Evolutionary conservation across 257 asterid species (phyloP).

Genomic region (Solanum lignicaule): DNA sequence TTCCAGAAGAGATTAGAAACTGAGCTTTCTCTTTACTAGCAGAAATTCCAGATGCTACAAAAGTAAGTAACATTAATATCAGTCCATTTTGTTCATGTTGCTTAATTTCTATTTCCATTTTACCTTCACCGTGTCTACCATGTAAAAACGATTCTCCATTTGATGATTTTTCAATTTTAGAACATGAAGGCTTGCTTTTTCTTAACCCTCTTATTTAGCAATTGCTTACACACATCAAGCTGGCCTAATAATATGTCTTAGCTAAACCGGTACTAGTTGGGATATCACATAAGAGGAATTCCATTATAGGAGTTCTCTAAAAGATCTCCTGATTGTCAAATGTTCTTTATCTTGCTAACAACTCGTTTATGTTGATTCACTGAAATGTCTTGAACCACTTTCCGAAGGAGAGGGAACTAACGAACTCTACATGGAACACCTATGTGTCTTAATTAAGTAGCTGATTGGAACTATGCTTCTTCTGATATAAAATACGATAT

Average conservation of each 20-base stretch:
- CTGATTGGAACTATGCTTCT: neutral
- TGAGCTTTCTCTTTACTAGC: constrained; percentile 25
- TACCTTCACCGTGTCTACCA: neutral
- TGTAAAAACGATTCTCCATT: neutral
- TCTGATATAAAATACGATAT: neutral
- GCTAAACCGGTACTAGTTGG: neutral
- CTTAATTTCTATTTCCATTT: neutral
- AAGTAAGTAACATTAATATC: neutral
- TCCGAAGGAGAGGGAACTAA: neutral
- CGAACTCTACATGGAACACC: neutral
- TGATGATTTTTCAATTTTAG: neutral
- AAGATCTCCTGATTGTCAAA: neutral
- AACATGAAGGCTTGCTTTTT: neutral
- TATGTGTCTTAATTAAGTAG: neutral
- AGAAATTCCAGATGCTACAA: constrained; percentile 29
- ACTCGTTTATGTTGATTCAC: neutral
- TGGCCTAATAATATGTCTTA: neutral
- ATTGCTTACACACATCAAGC: neutral
- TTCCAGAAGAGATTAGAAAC: constrained; percentile 20
- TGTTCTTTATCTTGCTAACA: neutral
- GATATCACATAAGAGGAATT: neutral
- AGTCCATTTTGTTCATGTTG: neutral
- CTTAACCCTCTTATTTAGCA: neutral
- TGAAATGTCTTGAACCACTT: neutral
- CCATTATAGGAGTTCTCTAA: neutral